phyloP scores from a whole-genome alignment of 1,284 basidiomycete genomes.

The Takashimella tepidaria region DNA sequence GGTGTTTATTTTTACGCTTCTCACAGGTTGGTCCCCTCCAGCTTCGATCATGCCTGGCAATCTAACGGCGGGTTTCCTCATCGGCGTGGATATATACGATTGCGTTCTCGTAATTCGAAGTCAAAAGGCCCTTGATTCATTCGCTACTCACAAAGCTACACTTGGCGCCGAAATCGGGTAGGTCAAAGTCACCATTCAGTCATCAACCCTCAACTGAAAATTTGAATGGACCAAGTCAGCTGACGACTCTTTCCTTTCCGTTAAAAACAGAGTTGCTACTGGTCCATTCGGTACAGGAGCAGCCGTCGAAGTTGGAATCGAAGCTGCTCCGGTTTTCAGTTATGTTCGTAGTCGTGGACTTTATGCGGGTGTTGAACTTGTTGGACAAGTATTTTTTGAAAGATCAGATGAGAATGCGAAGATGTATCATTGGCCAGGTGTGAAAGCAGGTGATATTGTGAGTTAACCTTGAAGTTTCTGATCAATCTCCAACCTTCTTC shows the following conservation, averaged over 20 bases:
- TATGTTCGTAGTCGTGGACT: constrained; percentile 48
- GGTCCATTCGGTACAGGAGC: constrained; percentile 53
- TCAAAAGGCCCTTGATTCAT: constrained; percentile 51
- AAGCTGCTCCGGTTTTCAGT: constrained; percentile 47
- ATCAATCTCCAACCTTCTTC: not conserved
- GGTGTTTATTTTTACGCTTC: too few relatives aligned
- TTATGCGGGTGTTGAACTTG: constrained; percentile 50
- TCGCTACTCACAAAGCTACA: constrained; percentile 52
- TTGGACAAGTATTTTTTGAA: constrained; percentile 51
- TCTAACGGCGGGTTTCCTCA: constrained; percentile 47
- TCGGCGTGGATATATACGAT: constrained; percentile 51
- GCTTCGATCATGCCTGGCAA: constrained; percentile 53
- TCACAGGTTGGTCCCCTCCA: constrained; percentile 52
- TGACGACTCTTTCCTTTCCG: too few relatives aligned
- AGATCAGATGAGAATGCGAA: constrained; percentile 46
- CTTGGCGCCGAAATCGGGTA: constrained; percentile 51
- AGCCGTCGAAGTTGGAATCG: constrained; percentile 49
- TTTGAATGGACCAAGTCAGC: not conserved
- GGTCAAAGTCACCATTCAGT: too few relatives aligned
- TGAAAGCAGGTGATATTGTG: constrained; percentile 49
- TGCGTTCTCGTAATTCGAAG: constrained; percentile 50
- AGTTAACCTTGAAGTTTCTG: too few relatives aligned
- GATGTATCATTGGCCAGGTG: constrained; percentile 48
- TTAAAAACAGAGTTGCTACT: constrained; percentile 47
- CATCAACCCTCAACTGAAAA: not conserved